Conservation (phyloP, 2,329 filamentous ascomycete species). For the Fusarium tupiense region DNA sequence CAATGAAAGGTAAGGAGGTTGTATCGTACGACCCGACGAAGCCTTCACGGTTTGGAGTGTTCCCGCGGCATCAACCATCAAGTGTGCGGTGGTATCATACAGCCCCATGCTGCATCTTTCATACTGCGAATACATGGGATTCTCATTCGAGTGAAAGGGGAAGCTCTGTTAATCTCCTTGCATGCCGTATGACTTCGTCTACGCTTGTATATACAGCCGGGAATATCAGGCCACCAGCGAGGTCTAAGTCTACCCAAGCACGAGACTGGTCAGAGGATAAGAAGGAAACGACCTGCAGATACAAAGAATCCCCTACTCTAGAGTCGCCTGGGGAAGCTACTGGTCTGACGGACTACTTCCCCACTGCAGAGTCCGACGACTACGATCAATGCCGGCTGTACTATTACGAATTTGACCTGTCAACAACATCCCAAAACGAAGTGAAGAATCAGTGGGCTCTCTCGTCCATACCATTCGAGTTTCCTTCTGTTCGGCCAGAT, state of each 20-base stretch:
- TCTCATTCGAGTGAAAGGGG: background rate
- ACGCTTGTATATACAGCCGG: constrained; percentile 72
- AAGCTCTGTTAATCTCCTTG: constrained; percentile 67
- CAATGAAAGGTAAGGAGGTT: constrained; percentile 62
- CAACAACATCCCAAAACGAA: constrained; percentile 24
- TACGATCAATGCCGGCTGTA: constrained; percentile 76
- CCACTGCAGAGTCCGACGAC: constrained; percentile 54
- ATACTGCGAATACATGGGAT: constrained; percentile 78
- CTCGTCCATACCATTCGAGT: constrained; percentile 73
- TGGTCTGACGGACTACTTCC: rapidly evolving
- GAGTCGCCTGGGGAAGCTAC: background rate
- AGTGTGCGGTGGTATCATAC: constrained; percentile 74
- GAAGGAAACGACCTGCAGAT: background rate
- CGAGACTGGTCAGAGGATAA: background rate
- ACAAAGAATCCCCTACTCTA: background rate
- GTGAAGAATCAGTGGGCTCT: constrained; percentile 73
- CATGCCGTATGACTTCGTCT: constrained; percentile 73
- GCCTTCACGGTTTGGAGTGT: constrained; percentile 72
- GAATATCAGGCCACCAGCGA: constrained; percentile 57
- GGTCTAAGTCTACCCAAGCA: rapidly evolving
- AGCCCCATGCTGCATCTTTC: constrained; percentile 74
- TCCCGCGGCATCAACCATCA: constrained; percentile 68
- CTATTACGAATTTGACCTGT: constrained; percentile 70
- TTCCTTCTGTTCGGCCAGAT: constrained; percentile 67
- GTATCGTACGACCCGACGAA: constrained; percentile 68